Base-by-base conservation (phyloP, 176 grass and related monocot genomes). In the Rhynchospora breviuscula region DNA sequence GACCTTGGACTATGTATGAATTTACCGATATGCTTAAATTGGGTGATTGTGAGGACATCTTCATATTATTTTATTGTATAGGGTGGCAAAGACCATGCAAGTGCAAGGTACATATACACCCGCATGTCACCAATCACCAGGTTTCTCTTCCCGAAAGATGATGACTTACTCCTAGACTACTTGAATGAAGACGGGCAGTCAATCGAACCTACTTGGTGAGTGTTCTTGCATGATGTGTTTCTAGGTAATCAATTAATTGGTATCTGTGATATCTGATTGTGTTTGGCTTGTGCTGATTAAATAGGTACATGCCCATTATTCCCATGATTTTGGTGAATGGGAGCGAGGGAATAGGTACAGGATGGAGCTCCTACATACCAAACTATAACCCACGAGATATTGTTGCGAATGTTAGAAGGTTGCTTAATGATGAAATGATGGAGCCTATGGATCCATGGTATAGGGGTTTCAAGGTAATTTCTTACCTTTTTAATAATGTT, bases 31-130 rank as follows among this genome's bases (percentile, higher is more conserved):
- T 23, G 12, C 13, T 1, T 2, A 76, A 54, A 52, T 48, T 52
- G 18, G 8, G 12, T 11, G 8, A 29, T 40, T 49, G n/a, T 23
- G n/a, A 17, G 11, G 17, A 48, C 14, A 48, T 12, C 14, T 48
- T 77, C 23, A 13, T 23, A 7, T 19, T 31, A 40, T 46, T 45
- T 83, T 48, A 9, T 61, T 60, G 49, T 59, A 53, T 25, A 89
- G 88, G 88, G 88, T 15, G 88, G 88, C 21, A 90, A 90, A 84
- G 88, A 90, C 82, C 88, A 90, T 64, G 88, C 88, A 57, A 90
- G 88, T 73, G 88, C 84, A 80, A 86, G 88, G 33, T 90, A 90
- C 12, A 48, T 90, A 6, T 90, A 84, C 84, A 90, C 88, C 53
- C 69, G 80, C 51, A 8, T 23, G 75, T 83, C 88, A 5, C 88